phyloP scores from a whole-genome alignment of 345 rosid species.

The Schrenkiella parvula region DNA sequence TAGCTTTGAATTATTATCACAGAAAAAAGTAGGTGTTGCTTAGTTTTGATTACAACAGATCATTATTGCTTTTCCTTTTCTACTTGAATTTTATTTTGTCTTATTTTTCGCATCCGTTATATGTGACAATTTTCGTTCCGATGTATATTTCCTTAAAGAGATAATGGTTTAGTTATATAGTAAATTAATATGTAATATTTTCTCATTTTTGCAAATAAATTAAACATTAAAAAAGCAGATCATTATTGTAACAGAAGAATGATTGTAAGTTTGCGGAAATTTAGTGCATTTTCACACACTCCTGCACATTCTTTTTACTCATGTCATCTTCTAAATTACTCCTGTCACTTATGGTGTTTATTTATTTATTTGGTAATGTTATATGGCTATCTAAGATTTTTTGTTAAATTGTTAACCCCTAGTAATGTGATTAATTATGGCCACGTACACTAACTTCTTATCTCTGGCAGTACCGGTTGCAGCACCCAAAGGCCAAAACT shows the following conservation, averaged over 20 bases:
- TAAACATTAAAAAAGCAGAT: too few species aligned
- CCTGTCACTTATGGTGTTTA: neutral
- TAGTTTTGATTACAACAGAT: neutral
- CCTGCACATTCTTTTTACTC: neutral
- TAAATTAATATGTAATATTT: too few species aligned
- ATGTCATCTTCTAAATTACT: neutral
- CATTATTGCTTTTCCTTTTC: too few species aligned
- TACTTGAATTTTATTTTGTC: too few species aligned
- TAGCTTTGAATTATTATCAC: neutral
- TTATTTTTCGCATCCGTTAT: too few species aligned
- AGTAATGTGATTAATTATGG: neutral
- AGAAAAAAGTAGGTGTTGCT: neutral
- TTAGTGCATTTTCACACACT: neutral
- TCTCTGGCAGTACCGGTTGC: neutral
- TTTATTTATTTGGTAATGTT: neutral
- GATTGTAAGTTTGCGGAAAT: neutral
- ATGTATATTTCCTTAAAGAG: too few species aligned
- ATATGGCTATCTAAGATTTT: neutral
- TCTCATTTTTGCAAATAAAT: too few species aligned
- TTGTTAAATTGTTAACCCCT: neutral
- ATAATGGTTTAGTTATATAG: too few species aligned
- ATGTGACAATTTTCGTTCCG: too few species aligned
- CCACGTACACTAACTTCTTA: neutral
- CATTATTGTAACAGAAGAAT: neutral
- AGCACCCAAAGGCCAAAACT: neutral